A percentile compares a stretch with the other conserved stretches of the same genome.
phyloP scores from a whole-genome alignment of 139 green algal genomes.

The Picochlorum sp. region DNA sequence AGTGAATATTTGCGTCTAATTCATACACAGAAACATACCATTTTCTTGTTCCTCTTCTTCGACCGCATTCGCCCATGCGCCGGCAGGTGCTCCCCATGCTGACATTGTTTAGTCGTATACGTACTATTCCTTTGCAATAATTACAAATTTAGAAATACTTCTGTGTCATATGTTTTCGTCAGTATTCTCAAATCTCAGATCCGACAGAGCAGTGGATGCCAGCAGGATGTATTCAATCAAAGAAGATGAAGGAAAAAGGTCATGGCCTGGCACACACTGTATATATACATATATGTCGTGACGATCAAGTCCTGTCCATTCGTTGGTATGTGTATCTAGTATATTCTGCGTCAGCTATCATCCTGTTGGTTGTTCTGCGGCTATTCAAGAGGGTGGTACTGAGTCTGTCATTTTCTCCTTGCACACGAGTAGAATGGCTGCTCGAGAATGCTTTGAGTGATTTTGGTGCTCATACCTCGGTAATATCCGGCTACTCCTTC shows the following conservation, averaged over 20 bases:
- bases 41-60: slow-evolving; percentile 16
- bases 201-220: too few species aligned
- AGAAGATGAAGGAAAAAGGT: too few species aligned
- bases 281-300: too few species aligned
- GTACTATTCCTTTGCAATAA: background rate
- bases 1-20: background rate
- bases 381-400: slow-evolving; percentile 16
- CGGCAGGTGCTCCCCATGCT: slow-evolving; percentile 1
- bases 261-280: too few species aligned
- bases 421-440: slow-evolving; percentile 71
- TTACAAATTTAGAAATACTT: background rate
- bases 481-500: slow-evolving; percentile 49
- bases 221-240: too few species aligned
- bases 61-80: slow-evolving; percentile 18
- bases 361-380: background rate
- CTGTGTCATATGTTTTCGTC: too few species aligned
- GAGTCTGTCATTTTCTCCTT: slow-evolving; percentile 64
- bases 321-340: too few species aligned
- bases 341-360: too few species aligned
- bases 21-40: slow-evolving; percentile 5
- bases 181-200: background rate
- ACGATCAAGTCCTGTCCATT: too few species aligned
- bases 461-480: slow-evolving; percentile 68
- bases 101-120: background rate
- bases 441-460: slow-evolving; percentile 77